These are phyloP conservation scores for Nakazawaea pomicola DNA, from an alignment of 805 yeast genomes.

Conservation along the genomic window DNA sequence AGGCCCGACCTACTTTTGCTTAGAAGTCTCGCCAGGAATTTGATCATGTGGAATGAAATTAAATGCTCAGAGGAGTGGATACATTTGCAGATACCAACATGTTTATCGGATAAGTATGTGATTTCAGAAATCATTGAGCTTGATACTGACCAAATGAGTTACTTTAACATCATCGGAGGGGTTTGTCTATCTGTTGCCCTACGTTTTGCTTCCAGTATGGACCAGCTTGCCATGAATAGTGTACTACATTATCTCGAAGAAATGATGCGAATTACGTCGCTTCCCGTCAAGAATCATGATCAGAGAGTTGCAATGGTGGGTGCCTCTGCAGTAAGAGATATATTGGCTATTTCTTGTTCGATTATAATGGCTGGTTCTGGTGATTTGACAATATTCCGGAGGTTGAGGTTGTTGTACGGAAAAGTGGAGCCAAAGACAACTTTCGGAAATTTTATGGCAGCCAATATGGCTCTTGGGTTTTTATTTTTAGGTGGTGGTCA, in stretches of 20 bases:
- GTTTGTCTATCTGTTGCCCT: constrained; percentile 69
- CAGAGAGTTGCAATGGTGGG: constrained; percentile 50
- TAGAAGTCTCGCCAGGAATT: constrained; percentile 54
- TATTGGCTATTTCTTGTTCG: constrained; percentile 60
- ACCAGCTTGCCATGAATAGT: constrained; percentile 47
- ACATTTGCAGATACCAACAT: constrained; percentile 46
- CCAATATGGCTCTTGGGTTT: constrained; percentile 81
- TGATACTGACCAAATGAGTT: constrained; percentile 58
- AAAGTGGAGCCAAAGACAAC: constrained; percentile 35
- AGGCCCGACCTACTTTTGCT: constrained; percentile 76
- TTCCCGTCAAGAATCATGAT: constrained; percentile 48
- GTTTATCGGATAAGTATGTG: constrained; percentile 29
- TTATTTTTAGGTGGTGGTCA: constrained; percentile 91
- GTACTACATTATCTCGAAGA: constrained; percentile 51
- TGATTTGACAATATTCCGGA: constrained; percentile 69
- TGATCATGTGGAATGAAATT: constrained; percentile 72
- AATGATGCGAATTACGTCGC: constrained; percentile 36
- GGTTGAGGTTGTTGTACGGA: constrained; percentile 68
- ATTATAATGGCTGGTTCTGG: constrained; percentile 90
- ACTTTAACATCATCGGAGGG: constrained; percentile 69
- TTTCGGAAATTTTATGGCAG: constrained; percentile 73
- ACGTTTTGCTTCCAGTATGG: constrained; percentile 66
- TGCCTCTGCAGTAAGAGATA: constrained; percentile 49
- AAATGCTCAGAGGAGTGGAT: constrained; percentile 50
- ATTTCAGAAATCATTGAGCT: constrained; percentile 26